Conservation (phyloP, 2,329 filamentous ascomycete genomes). For the Plenodomus biglobosus region DNA sequence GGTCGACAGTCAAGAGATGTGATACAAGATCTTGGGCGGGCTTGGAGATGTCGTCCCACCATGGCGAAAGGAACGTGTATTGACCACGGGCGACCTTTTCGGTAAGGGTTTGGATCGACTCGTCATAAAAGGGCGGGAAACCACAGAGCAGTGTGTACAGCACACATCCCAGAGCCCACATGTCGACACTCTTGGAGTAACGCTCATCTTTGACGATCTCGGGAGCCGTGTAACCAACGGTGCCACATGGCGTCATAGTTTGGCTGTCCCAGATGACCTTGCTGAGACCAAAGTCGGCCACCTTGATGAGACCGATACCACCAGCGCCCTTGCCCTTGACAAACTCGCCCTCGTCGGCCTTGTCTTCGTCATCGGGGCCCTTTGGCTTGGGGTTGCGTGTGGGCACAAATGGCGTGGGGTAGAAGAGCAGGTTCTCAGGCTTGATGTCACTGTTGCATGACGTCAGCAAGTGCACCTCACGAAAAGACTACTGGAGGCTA, state of each 20-base stretch:
- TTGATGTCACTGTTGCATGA: conserved; percentile 79
- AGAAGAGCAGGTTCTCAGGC: conserved; percentile 94
- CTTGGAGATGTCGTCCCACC: conserved; percentile 99
- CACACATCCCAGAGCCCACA: conserved; percentile 98
- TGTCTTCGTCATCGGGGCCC: conserved; percentile 90
- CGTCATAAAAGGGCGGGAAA: conserved; percentile 97
- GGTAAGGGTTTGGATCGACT: conserved; percentile 93
- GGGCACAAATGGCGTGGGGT: conserved; percentile 78
- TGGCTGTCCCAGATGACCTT: conserved; percentile 98
- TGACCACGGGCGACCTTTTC: conserved; percentile 97
- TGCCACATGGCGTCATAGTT: conserved; percentile 99
- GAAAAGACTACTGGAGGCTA: conserved; percentile 5
- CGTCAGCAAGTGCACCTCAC: conserved; percentile 37
- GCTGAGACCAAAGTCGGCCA: conserved; percentile 95
- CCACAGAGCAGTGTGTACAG: conserved; percentile 95
- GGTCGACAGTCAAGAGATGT: conserved; percentile 90
- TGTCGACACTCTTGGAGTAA: conserved; percentile 98
- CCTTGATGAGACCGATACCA: conserved; percentile 93
- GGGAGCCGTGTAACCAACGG: conserved; percentile 94
- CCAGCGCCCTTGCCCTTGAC: conserved; percentile 77
- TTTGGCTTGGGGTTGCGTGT: conserved; percentile 78
- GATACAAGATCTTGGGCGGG: conserved; percentile 91
- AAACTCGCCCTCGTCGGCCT: conserved; percentile 95
- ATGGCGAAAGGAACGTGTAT: conserved; percentile 96
- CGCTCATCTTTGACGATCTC: conserved; percentile 99